Base-by-base conservation (phyloP, 192 early-diverging fungal species). In the Coemansia sp. region DNA sequence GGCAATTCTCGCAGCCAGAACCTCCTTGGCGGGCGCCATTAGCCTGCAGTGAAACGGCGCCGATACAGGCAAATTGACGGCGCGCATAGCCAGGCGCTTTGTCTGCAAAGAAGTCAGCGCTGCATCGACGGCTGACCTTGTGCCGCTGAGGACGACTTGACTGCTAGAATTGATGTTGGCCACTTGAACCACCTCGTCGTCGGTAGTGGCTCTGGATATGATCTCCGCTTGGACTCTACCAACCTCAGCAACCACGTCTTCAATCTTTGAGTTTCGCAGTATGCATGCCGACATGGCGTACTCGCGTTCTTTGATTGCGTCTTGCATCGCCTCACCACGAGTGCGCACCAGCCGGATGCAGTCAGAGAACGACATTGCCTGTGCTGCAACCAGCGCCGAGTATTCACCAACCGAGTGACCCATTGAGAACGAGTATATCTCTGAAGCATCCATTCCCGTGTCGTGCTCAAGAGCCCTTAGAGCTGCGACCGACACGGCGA, bases 321-420 rank as follows among this genome's bases (percentile, higher is more conserved):
- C 84, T 43, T 93, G 89, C 95, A 99, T 99, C 4, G 93, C 80
- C 69, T 93, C 85, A 19, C 97, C 97, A 42, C 97, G 89, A 23
- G 92, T 39, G 67, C 91, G 89, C 46, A 97, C 95, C 46, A 99
- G 82, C 37, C 88, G 88, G 55, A 97, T 87, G 26, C 94, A 95
- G 74, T 99, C 94, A 2, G 70, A 64, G 23, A 99, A 79, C 3
- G 89, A 79, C 43, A 92, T 47, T 1, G 88, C 82, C 30, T 86
- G 83, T 14, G 91, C 87, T 4, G 90, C 91, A 19, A 91, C 87
- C 19, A 93, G 81, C 5, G 91, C 91, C 19, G 88, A 85, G 66
- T 97, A 99, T 78, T 99, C 97, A 21, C 97, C 97, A 6, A 99
- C 84, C 26, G 94, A 95, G 68, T 99, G 97, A 6, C 97, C 97